Percentiles rank a stretch among this genome's conserved stretches.
Evolutionary conservation across 2,329 filamentous ascomycete species (phyloP).

Genomic region (Ophiognomonia clavigignenti-juglandacearum): DNA sequence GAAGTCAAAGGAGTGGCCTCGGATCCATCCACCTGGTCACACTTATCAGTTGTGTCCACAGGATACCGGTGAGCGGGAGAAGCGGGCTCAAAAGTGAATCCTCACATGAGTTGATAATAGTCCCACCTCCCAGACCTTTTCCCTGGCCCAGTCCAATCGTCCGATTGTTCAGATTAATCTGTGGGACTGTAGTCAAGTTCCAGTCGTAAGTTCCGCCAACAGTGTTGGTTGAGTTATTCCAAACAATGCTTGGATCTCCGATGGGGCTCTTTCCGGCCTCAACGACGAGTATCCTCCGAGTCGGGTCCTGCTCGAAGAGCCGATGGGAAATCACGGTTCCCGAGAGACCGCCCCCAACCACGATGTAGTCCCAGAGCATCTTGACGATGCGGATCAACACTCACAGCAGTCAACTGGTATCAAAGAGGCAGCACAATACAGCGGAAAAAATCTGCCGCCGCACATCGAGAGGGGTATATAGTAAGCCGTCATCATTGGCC

Average conservation of each 20-base stretch:
- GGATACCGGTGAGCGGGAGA: too few species aligned
- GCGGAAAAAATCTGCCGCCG: too few species aligned
- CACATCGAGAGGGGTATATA: too few species aligned
- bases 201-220: slow-evolving; percentile 25
- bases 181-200: slow-evolving; percentile 22
- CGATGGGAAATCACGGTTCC: slow-evolving; percentile 17
- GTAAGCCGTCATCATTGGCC: too few species aligned
- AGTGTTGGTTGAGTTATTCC: slow-evolving; percentile 19
- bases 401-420: not conserved
- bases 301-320: slow-evolving; percentile 8
- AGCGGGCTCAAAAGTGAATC: not conserved
- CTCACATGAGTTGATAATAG: slow-evolving; percentile 28
- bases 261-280: slow-evolving; percentile 28
- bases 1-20: slow-evolving; percentile 36
- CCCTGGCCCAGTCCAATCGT: slow-evolving; percentile 18
- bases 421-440: not conserved
- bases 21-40: slow-evolving; percentile 24
- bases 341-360: slow-evolving; percentile 19
- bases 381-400: not conserved
- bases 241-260: slow-evolving; percentile 17
- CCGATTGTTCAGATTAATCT: slow-evolving; percentile 20
- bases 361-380: slow-evolving; percentile 19
- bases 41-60: not conserved
- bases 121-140: slow-evolving; percentile 32
- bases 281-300: slow-evolving; percentile 26